phyloP scores from a whole-genome alignment of 2,329 filamentous ascomycete species.

The Colletotrichum lentis region DNA sequence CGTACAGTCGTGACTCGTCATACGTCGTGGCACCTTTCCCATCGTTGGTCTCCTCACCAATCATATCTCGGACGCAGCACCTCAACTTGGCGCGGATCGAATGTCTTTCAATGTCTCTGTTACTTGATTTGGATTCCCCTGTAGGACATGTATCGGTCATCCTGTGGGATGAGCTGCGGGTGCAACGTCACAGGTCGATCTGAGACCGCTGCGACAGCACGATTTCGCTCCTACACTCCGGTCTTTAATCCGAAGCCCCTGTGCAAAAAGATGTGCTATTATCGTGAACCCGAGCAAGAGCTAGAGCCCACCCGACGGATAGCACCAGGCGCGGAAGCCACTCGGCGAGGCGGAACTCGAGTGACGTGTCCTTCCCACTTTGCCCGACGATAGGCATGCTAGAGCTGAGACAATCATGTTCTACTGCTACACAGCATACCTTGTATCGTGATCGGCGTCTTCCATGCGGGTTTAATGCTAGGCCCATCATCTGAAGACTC shows the following conservation, averaged over 20 bases:
- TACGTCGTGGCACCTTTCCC: neutral
- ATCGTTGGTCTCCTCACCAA: neutral
- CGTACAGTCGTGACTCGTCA: neutral
- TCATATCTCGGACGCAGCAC: neutral
- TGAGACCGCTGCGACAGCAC: neutral
- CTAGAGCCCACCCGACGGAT: neutral
- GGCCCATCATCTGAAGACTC: too few relatives aligned
- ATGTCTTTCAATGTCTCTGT: neutral
- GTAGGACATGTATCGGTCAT: neutral
- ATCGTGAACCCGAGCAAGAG: neutral
- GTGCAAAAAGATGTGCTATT: neutral
- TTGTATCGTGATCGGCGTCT: neutral
- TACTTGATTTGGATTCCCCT: neutral
- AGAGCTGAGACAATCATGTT: neutral
- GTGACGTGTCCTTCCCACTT: neutral
- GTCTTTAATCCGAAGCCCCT: neutral
- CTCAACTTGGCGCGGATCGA: neutral
- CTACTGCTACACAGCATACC: too few relatives aligned
- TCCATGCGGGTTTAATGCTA: neutral
- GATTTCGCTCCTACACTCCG: neutral
- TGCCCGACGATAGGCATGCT: neutral
- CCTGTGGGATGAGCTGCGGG: neutral
- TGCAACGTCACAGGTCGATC: neutral
- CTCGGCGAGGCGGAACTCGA: neutral
- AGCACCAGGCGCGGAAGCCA: neutral